phyloP scores from a whole-genome alignment of 345 rosid species.

The Moricandia moricandioides region DNA sequence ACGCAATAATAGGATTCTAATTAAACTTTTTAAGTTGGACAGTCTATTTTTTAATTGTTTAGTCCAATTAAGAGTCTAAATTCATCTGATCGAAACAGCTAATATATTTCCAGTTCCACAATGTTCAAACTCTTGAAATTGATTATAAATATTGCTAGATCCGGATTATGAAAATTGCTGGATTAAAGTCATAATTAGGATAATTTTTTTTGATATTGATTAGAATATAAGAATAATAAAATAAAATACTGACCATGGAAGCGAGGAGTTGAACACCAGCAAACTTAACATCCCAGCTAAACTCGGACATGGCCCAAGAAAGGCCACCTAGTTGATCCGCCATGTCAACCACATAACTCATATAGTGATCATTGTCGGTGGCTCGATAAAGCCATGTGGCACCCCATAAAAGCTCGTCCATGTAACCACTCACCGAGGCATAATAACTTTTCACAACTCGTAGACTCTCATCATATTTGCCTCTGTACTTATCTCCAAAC shows the following conservation, averaged over 20 bases:
- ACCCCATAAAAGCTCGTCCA: slow-evolving; percentile 94
- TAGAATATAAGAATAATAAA: not conserved
- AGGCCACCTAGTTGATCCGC: slow-evolving; percentile 69
- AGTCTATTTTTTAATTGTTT: not conserved
- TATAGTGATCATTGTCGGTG: slow-evolving; percentile 68
- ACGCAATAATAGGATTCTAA: not conserved
- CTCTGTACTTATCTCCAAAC: slow-evolving; percentile 77
- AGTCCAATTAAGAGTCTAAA: not conserved
- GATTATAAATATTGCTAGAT: not conserved
- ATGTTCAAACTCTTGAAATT: not conserved
- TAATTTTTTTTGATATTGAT: not conserved
- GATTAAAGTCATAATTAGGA: not conserved
- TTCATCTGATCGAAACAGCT: not conserved
- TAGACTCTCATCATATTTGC: slow-evolving; percentile 72
- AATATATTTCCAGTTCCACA: not conserved
- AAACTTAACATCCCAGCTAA: slow-evolving; percentile 98
- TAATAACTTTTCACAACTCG: slow-evolving; percentile 79
- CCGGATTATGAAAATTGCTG: not conserved
- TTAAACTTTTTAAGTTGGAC: not conserved
- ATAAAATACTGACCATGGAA: slow-evolving; percentile 56
- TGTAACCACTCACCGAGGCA: slow-evolving; percentile 91
- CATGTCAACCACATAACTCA: slow-evolving; percentile 56
- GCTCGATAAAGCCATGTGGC: slow-evolving; percentile 91
- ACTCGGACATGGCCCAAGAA: slow-evolving; percentile 89
- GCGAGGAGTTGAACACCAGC: slow-evolving; percentile 81